A percentile compares a stretch with the other conserved stretches of the same genome.
phyloP scores from a whole-genome alignment of 345 rosid species.

The Eucalyptus albens region DNA sequence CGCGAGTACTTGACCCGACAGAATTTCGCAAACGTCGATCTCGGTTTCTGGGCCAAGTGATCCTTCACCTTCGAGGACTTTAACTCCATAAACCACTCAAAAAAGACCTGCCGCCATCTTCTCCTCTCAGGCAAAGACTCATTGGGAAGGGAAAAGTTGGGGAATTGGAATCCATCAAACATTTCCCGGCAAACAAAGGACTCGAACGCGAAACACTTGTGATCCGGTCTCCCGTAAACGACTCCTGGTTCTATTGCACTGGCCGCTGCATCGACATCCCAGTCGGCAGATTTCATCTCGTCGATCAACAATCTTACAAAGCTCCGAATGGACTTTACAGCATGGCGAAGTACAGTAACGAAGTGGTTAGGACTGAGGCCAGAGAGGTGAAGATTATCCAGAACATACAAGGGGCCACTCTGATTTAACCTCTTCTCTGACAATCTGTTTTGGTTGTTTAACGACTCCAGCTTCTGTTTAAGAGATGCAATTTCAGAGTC shows the following conservation, averaged over 20 bases:
- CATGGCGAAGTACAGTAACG: slow-evolving; percentile 28
- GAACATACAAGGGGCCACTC: slow-evolving; percentile 43
- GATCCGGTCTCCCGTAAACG: slow-evolving; percentile 44
- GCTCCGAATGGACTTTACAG: slow-evolving; percentile 59
- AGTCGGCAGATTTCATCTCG: slow-evolving; percentile 50
- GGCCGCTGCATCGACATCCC: slow-evolving; percentile 74
- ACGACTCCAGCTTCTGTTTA: slow-evolving; percentile 46
- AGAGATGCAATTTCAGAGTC: slow-evolving; percentile 65
- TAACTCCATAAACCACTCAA: slow-evolving; percentile 50
- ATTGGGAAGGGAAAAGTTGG: slow-evolving; percentile 24
- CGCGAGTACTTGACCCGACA: slow-evolving; percentile 56
- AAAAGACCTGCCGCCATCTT: slow-evolving; percentile 23
- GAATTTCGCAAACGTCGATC: slow-evolving; percentile 52
- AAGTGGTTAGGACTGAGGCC: slow-evolving; percentile 47
- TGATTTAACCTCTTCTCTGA: slow-evolving; percentile 56
- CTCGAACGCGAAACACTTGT: slow-evolving; percentile 74
- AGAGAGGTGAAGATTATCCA: slow-evolving; percentile 36
- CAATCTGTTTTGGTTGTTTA: slow-evolving; percentile 21
- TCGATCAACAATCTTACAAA: slow-evolving; percentile 50
- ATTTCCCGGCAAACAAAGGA: slow-evolving; percentile 59
- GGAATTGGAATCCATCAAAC: slow-evolving; percentile 60
- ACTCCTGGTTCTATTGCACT: slow-evolving; percentile 35
- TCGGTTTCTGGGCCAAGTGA: slow-evolving; percentile 33
- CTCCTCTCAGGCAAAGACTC: slow-evolving; percentile 15
- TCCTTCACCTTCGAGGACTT: slow-evolving; percentile 41